A percentile compares a stretch with the other conserved stretches of the same genome.
Evolutionary conservation across 371 early-diverging fungal genomes (phyloP).

Genomic region (Sporodiniella umbellata): DNA sequence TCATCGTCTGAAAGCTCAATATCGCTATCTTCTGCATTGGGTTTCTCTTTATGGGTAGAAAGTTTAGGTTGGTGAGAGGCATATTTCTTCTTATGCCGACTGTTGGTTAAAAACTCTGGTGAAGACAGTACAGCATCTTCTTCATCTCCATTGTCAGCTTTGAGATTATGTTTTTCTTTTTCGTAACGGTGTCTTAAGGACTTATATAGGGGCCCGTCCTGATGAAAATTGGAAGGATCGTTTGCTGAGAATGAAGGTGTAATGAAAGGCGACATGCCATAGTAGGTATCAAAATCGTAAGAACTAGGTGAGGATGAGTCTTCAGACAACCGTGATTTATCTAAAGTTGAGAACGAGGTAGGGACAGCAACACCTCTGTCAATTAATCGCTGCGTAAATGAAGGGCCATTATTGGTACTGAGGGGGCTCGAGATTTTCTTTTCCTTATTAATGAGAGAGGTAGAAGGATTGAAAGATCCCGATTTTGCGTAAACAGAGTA

Average conservation of each 20-base stretch:
- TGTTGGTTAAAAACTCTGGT: slow-evolving; percentile 8
- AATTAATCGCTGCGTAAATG: slow-evolving; percentile 38
- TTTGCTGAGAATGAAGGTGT: slow-evolving; percentile 34
- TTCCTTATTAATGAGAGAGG: neutral
- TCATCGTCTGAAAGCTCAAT: slow-evolving; percentile 48
- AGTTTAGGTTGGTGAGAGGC: slow-evolving; percentile 1
- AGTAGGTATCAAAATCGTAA: slow-evolving; percentile 35
- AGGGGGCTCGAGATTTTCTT: slow-evolving; percentile 4
- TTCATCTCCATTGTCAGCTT: slow-evolving; percentile 10
- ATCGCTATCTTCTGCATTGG: slow-evolving; percentile 35
- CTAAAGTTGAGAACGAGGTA: slow-evolving; percentile 29
- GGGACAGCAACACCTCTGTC: slow-evolving; percentile 44
- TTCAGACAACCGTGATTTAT: slow-evolving; percentile 10
- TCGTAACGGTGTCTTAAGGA: slow-evolving; percentile 40
- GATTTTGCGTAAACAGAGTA: slow-evolving; percentile 1
- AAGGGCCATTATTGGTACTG: slow-evolving; percentile 6
- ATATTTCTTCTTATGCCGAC: neutral
- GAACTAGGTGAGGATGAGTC: slow-evolving; percentile 31
- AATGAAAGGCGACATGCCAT: slow-evolving; percentile 45
- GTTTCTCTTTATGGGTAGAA: neutral
- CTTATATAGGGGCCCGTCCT: slow-evolving; percentile 19
- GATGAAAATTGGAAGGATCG: slow-evolving; percentile 7
- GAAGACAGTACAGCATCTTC: slow-evolving; percentile 19
- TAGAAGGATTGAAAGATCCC: neutral
- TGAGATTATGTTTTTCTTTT: slow-evolving; percentile 15